Percentiles rank a stretch among this genome's conserved stretches.
phyloP scores from a whole-genome alignment of 768 basidiomycete species.

The Lactarius akahatsu region DNA sequence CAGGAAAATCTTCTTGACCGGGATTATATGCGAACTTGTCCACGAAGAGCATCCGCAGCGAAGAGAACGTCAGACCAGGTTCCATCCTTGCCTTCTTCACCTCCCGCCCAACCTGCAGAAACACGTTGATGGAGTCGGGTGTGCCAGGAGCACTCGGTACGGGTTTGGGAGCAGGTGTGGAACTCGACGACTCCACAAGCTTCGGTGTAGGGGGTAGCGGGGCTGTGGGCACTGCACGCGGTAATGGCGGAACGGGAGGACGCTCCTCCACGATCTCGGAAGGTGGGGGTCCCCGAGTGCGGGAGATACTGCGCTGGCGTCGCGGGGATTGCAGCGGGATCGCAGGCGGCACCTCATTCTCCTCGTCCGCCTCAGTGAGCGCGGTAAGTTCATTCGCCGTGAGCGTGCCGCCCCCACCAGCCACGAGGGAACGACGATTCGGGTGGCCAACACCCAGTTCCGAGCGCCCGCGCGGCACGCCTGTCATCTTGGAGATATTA shows the following conservation, averaged over 20 bases:
- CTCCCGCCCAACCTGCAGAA: slow-evolving; percentile 85
- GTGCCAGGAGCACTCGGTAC: slow-evolving; percentile 30
- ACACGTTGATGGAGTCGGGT: slow-evolving; percentile 55
- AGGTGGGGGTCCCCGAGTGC: slow-evolving; percentile 31
- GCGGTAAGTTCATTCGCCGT: slow-evolving; percentile 73
- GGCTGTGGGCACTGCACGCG: slow-evolving; percentile 10
- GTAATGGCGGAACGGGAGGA: slow-evolving; percentile 38
- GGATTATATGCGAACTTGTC: slow-evolving; percentile 95
- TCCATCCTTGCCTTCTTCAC: slow-evolving; percentile 85
- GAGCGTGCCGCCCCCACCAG: slow-evolving; percentile 52
- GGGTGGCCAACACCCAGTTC: slow-evolving; percentile 42
- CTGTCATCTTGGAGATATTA: slow-evolving; percentile 92
- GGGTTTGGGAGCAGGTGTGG: slow-evolving; percentile 28
- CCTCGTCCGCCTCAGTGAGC: slow-evolving; percentile 73
- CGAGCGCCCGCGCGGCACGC: slow-evolving; percentile 47
- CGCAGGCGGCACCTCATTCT: slow-evolving; percentile 35
- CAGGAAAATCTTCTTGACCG: slow-evolving; percentile 89
- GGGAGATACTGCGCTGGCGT: slow-evolving; percentile 31
- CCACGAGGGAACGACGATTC: slow-evolving; percentile 67
- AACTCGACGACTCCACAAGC: slow-evolving; percentile 3
- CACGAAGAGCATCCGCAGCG: slow-evolving; percentile 83
- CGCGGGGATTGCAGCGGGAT: slow-evolving; percentile 27
- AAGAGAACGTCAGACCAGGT: slow-evolving; percentile 65
- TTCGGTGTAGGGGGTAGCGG: neutral
- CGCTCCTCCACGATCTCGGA: slow-evolving; percentile 34